Evolutionary conservation across 2,329 filamentous ascomycete species (phyloP).

Genomic region (Byssoonygena ceratinophila): DNA sequence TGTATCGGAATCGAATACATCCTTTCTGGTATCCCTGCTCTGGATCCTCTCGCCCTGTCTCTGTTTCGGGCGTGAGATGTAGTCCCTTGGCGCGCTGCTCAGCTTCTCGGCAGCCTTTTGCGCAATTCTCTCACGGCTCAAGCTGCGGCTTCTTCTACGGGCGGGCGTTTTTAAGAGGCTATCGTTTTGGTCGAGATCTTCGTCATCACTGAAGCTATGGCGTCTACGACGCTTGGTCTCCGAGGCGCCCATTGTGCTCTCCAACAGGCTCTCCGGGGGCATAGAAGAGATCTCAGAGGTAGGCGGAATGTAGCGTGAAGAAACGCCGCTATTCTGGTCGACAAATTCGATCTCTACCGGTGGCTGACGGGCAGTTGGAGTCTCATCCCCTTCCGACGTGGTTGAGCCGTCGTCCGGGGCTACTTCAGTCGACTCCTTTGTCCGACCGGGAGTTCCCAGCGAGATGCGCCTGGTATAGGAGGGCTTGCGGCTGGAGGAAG

Average conservation of each 20-base stretch:
- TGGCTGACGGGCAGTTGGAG: conserved; percentile 55
- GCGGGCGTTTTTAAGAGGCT: conserved; percentile 47
- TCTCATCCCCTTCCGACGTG: conserved; percentile 68
- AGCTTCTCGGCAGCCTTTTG: conserved; percentile 61
- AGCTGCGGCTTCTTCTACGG: conserved; percentile 45
- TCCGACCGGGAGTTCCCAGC: conserved; percentile 37
- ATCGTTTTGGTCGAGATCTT: conserved; percentile 14
- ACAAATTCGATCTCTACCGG: conserved; percentile 87
- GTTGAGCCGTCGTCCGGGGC: conserved; percentile 55
- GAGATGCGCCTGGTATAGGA: conserved; percentile 60
- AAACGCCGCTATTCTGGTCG: conserved; percentile 56
- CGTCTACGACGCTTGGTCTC: conserved; percentile 36
- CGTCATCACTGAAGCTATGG: conserved; percentile 54
- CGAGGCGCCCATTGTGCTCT: conserved; percentile 41
- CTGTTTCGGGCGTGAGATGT: conserved; percentile 34
- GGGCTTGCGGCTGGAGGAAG: conserved; percentile 60
- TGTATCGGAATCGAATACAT: conserved; percentile 29
- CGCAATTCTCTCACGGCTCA: conserved; percentile 53
- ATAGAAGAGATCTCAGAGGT: conserved; percentile 81
- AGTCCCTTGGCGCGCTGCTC: conserved; percentile 40
- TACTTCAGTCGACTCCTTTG: conserved; percentile 27
- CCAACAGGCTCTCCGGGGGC: conserved; percentile 61
- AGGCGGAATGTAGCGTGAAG: conserved; percentile 53
- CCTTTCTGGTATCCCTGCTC: conserved; percentile 36
- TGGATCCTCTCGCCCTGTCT: conserved; percentile 36